Percentiles rank a stretch among this genome's conserved stretches.
These are phyloP conservation scores for Mycena maculata DNA, from an alignment of 768 basidiomycete genomes.

Conservation along the genomic window DNA sequence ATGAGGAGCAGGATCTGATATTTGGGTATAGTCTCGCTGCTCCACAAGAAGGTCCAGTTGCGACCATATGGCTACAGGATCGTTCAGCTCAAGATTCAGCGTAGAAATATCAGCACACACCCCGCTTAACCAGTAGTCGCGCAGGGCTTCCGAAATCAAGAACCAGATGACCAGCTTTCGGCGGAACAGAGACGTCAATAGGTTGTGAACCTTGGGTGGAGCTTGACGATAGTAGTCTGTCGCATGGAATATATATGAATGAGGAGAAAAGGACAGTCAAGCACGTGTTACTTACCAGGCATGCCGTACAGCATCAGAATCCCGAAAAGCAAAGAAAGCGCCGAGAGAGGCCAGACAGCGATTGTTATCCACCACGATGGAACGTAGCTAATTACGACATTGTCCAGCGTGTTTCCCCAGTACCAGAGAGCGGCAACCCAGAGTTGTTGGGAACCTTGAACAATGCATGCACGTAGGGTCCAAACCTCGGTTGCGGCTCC, in stretches of 20 bases:
- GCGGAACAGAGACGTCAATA: slow-evolving; percentile 88
- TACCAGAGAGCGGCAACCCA: slow-evolving; percentile 98
- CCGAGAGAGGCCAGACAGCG: slow-evolving; percentile 84
- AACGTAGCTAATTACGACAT: slow-evolving; percentile 58
- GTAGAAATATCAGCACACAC: slow-evolving; percentile 56
- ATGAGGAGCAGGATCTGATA: slow-evolving; percentile 88
- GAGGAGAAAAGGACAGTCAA: neutral
- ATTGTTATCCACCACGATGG: slow-evolving; percentile 89
- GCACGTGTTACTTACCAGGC: slow-evolving; percentile 67
- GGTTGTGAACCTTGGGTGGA: slow-evolving; percentile 94
- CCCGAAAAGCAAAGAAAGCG: slow-evolving; percentile 79
- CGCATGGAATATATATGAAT: neutral
- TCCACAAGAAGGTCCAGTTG: slow-evolving; percentile 96
- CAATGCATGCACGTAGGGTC: slow-evolving; percentile 90
- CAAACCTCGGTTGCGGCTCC: slow-evolving; percentile 96
- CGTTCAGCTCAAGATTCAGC: slow-evolving; percentile 25
- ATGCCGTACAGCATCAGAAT: slow-evolving; percentile 89
- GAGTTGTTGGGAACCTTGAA: slow-evolving; percentile 95
- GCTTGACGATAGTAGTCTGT: slow-evolving; percentile 91
- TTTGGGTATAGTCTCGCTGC: slow-evolving; percentile 74
- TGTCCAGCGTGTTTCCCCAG: slow-evolving; percentile 88
- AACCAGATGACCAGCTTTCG: slow-evolving; percentile 96
- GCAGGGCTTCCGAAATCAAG: slow-evolving; percentile 89
- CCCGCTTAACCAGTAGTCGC: slow-evolving; percentile 93
- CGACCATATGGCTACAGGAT: slow-evolving; percentile 83